Conservation (phyloP, 2,329 filamentous ascomycete genomes). For the Exophiala dermatitidis region DNA sequence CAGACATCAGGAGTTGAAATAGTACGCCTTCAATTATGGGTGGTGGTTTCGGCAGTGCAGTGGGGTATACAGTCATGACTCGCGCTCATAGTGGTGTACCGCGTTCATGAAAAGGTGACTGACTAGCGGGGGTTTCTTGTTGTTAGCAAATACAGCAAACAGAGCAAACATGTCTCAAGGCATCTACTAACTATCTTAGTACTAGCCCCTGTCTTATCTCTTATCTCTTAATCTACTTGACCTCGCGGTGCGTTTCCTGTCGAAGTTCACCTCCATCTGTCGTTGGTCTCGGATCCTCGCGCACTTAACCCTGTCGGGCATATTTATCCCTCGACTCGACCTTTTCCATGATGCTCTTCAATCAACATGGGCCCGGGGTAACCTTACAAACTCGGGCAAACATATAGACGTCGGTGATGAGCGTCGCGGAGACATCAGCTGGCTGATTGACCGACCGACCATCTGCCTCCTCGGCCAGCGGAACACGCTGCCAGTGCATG, state of each 20-base stretch:
- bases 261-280: neutral
- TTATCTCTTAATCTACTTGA: conserved; percentile 3
- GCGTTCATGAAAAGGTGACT: neutral
- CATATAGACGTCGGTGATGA: too few species aligned
- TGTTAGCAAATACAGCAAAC: conserved; percentile 3
- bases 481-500: neutral
- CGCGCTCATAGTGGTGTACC: too few species aligned
- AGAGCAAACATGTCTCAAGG: conserved; percentile 6
- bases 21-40: too few species aligned
- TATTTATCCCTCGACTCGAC: conserved; percentile 7
- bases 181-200: neutral
- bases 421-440: neutral
- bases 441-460: too few species aligned
- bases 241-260: conserved; percentile 16
- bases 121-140: neutral
- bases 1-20: too few species aligned
- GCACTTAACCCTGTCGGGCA: conserved; percentile 17
- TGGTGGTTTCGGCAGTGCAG: too few species aligned
- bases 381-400: neutral
- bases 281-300: neutral
- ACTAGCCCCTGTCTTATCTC: neutral
- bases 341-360: neutral
- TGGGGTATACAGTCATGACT: too few species aligned
- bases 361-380: neutral
- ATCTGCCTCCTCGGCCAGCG: too few species aligned